phyloP scores from a whole-genome alignment of 2,329 filamentous ascomycete species.

The Zalaria obscura region DNA sequence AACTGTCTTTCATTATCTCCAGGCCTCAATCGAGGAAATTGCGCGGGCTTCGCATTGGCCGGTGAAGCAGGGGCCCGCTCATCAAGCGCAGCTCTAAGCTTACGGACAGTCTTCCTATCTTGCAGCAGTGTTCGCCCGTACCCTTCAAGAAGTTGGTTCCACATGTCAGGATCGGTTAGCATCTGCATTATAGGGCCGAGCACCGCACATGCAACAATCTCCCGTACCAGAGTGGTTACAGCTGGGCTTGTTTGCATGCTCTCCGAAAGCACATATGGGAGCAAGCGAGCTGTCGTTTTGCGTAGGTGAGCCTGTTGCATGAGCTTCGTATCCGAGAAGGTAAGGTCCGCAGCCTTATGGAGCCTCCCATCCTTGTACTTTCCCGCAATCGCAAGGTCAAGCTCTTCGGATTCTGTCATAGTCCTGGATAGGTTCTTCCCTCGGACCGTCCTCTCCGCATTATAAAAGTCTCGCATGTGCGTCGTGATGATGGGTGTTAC shows the following conservation, averaged over 20 bases:
- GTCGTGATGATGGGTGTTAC: slow-evolving; percentile 78
- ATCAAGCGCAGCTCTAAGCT: slow-evolving; percentile 80
- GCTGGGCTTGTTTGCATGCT: slow-evolving; percentile 65
- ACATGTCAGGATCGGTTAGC: slow-evolving; percentile 83
- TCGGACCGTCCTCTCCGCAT: slow-evolving; percentile 74
- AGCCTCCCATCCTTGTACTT: slow-evolving; percentile 84
- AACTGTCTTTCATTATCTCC: slow-evolving; percentile 85
- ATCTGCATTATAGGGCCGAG: slow-evolving; percentile 67
- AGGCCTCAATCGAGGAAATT: slow-evolving; percentile 66
- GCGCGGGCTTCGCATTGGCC: slow-evolving; percentile 46
- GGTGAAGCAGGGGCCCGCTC: slow-evolving; percentile 79
- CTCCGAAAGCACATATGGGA: slow-evolving; percentile 62
- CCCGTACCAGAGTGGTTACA: slow-evolving; percentile 67
- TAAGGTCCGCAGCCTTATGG: slow-evolving; percentile 71
- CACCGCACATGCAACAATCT: slow-evolving; percentile 88
- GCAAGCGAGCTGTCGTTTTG: slow-evolving; percentile 53
- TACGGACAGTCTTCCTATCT: slow-evolving; percentile 87
- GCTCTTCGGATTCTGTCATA: slow-evolving; percentile 89
- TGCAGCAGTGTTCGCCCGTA: slow-evolving; percentile 64
- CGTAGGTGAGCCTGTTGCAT: slow-evolving; percentile 84
- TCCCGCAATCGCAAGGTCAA: slow-evolving; percentile 87
- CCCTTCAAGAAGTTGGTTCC: slow-evolving; percentile 92
- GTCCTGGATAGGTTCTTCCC: slow-evolving; percentile 78
- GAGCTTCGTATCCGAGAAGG: slow-evolving; percentile 70
- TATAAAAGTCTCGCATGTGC: slow-evolving; percentile 81